Conservation (phyloP, 2,329 filamentous ascomycete species). For the Nemania diffusa region DNA sequence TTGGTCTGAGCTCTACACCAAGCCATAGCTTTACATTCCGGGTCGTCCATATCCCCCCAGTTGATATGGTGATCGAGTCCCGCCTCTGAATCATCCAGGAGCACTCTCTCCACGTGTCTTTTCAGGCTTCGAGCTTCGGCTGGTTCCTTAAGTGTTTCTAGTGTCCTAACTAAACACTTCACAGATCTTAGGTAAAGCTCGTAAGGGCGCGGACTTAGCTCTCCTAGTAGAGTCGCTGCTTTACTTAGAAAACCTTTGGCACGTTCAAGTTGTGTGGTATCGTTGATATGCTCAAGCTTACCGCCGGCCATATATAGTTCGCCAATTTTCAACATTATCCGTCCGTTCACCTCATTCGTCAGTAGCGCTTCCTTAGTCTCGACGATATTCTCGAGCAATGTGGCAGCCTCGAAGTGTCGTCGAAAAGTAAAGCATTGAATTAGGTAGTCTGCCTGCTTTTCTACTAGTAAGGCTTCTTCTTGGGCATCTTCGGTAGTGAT, state of each 20-base stretch:
- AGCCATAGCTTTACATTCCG: neutral
- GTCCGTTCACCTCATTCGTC: neutral
- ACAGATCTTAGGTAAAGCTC: slow-evolving; percentile 9
- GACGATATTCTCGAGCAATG: slow-evolving; percentile 7
- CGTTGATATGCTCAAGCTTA: neutral
- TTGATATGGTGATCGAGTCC: neutral
- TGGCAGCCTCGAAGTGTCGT: slow-evolving; percentile 4
- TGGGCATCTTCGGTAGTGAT: slow-evolving; percentile 8
- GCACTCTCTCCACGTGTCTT: neutral
- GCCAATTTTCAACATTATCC: slow-evolving; percentile 17
- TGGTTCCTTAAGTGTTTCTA: slow-evolving; percentile 3
- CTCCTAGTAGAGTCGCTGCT: slow-evolving; percentile 5
- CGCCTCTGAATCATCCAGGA: neutral
- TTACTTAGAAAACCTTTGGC: neutral
- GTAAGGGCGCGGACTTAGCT: slow-evolving; percentile 4
- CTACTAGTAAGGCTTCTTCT: slow-evolving; percentile 10
- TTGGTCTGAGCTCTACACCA: slow-evolving; percentile 14
- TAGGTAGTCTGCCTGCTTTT: slow-evolving; percentile 3
- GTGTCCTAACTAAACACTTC: neutral
- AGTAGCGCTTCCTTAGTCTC: neutral
- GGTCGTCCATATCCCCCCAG: slow-evolving; percentile 6
- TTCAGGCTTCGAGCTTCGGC: neutral
- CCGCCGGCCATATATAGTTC: slow-evolving; percentile 5
- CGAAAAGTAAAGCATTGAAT: slow-evolving; percentile 9
- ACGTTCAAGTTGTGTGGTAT: neutral